These are phyloP conservation scores for Hyphopichia burtonii DNA, from an alignment of 1,139 yeast species.

Conservation along the genomic window DNA sequence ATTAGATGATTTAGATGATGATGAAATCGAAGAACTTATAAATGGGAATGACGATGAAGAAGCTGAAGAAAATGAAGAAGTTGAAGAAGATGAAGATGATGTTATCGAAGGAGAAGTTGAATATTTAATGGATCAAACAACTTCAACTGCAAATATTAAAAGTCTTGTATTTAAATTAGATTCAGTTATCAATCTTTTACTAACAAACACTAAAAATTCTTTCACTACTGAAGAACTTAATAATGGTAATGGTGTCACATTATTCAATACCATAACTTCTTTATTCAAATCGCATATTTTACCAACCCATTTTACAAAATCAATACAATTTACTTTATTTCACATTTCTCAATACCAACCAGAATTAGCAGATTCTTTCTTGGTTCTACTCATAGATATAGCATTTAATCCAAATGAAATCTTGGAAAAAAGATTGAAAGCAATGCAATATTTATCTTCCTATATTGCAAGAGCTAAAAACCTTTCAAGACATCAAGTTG, in stretches of 20 bases:
- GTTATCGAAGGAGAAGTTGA: conserved; percentile 41
- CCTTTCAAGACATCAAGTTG: conserved; percentile 67
- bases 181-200: conserved; percentile 55
- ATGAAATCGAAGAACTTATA: conserved; percentile 65
- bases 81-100: conserved; percentile 24
- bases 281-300: conserved; percentile 78
- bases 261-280: conserved; percentile 73
- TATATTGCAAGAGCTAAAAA: conserved; percentile 86
- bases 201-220: conserved; percentile 48
- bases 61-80: conserved; percentile 26
- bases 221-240: conserved; percentile 53
- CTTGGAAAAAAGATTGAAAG: conserved; percentile 75
- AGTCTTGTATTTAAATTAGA: conserved; percentile 70
- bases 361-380: conserved; percentile 79
- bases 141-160: conserved; percentile 53
- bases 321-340: conserved; percentile 83
- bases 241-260: conserved; percentile 66
- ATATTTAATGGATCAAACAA: conserved; percentile 33
- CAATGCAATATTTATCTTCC: conserved; percentile 89
- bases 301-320: conserved; percentile 91
- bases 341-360: conserved; percentile 79
- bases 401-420: conserved; percentile 70
- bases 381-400: conserved; percentile 79
- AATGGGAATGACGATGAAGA: conserved; percentile 49
- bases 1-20: conserved; percentile 77